phyloP scores from a whole-genome alignment of 768 basidiomycete species.

The Leccinum aurantiacum region DNA sequence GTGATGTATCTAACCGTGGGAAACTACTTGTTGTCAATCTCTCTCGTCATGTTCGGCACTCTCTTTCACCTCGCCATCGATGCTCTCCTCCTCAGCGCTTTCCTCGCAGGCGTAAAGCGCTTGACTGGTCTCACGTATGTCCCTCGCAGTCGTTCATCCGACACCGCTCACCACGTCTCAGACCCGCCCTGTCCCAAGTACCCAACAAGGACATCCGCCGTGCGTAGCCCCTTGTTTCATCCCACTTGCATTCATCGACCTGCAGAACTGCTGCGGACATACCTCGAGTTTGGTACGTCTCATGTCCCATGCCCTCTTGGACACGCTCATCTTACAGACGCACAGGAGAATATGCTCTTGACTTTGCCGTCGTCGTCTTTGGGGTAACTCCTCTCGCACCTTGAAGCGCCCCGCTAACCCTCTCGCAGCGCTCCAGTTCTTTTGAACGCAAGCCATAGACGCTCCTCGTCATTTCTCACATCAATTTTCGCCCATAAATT shows the following conservation, averaged over 20 bases:
- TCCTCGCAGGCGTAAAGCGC: slow-evolving; percentile 82
- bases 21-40: slow-evolving; percentile 2
- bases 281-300: slow-evolving; percentile 76
- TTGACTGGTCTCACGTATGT: slow-evolving; percentile 85
- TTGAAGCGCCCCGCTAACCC: slow-evolving; percentile 4
- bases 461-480: not conserved
- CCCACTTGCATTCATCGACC: slow-evolving; percentile 1
- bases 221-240: slow-evolving; percentile 41
- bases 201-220: slow-evolving; percentile 89
- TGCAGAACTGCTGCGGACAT: slow-evolving; percentile 68
- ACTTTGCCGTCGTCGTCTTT: slow-evolving; percentile 81
- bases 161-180: slow-evolving; percentile 28
- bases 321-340: not conserved
- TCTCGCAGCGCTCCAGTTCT: slow-evolving; percentile 60
- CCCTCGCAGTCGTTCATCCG: not conserved
- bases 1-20: slow-evolving; percentile 22
- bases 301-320: not conserved
- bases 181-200: slow-evolving; percentile 71
- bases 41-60: slow-evolving; percentile 27
- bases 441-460: slow-evolving; percentile 55
- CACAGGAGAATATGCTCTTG: slow-evolving; percentile 80
- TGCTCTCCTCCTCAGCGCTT: slow-evolving; percentile 73
- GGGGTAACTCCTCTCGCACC: slow-evolving; percentile 49
- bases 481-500: slow-evolving; percentile 12
- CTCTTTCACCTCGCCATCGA: slow-evolving; percentile 72